phyloP scores from a whole-genome alignment of 2,329 filamentous ascomycete species.

The Parasarocladium wereldwijsianum region DNA sequence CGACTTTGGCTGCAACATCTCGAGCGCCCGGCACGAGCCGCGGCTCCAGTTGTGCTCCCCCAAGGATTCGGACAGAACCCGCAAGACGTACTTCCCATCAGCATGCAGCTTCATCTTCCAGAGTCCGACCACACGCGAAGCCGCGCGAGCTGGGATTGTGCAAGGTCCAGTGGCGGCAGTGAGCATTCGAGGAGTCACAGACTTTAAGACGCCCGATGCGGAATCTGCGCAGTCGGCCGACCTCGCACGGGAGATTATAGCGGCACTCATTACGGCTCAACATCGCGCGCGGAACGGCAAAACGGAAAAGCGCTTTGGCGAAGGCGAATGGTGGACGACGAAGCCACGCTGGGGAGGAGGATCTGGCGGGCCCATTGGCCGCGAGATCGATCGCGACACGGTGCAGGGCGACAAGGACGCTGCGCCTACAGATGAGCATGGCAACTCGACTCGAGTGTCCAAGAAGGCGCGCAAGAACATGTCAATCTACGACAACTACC shows the following conservation, averaged over 20 bases:
- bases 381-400: slow-evolving; percentile 37
- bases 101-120: slow-evolving; percentile 46
- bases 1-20: slow-evolving; percentile 50
- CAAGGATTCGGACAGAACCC: slow-evolving; percentile 10
- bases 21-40: slow-evolving; percentile 40
- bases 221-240: slow-evolving; percentile 46
- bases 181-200: slow-evolving; percentile 39
- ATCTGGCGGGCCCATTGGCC: slow-evolving; percentile 45
- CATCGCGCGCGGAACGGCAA: slow-evolving; percentile 45
- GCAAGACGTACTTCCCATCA: slow-evolving; percentile 41
- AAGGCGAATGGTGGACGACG: slow-evolving; percentile 47
- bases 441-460: slow-evolving; percentile 10
- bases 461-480: slow-evolving; percentile 40
- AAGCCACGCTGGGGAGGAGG: slow-evolving; percentile 49
- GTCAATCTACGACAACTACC: slow-evolving; percentile 48
- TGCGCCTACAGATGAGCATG: slow-evolving; percentile 12
- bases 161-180: slow-evolving; percentile 49
- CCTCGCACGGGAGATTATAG: slow-evolving; percentile 44
- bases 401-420: slow-evolving; percentile 31
- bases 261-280: slow-evolving; percentile 47
- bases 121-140: slow-evolving; percentile 42
- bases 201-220: slow-evolving; percentile 27
- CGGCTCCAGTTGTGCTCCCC: slow-evolving; percentile 37
- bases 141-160: slow-evolving; percentile 41
- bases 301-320: slow-evolving; percentile 39